phyloP scores from a whole-genome alignment of 2,329 filamentous ascomycete species.

The Aspergillus brunneoviolaceus region DNA sequence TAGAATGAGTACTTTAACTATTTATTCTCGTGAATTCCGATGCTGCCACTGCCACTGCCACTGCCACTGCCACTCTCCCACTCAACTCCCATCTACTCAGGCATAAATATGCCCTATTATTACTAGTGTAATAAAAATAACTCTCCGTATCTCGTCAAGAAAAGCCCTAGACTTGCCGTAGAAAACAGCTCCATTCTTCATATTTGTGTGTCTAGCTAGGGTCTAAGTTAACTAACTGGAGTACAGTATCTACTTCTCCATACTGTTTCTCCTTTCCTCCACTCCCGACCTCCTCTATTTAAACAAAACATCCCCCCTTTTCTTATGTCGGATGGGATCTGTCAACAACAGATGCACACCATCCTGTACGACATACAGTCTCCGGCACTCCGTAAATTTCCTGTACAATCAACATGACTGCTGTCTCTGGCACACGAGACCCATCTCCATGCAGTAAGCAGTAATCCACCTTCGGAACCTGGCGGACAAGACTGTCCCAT shows the following conservation, averaged over 20 bases:
- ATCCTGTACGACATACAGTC: slow-evolving; percentile 6
- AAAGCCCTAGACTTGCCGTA: background rate
- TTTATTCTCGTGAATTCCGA: no score
- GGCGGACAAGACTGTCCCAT: background rate
- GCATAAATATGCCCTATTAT: background rate
- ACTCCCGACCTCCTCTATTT: background rate
- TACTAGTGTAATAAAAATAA: background rate
- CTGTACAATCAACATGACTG: background rate
- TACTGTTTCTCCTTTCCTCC: background rate
- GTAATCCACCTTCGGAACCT: background rate
- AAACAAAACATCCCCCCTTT: background rate
- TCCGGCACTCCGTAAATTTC: background rate
- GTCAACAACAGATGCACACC: slow-evolving; percentile 2
- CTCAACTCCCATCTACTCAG: background rate
- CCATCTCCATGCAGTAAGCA: slow-evolving; percentile 1
- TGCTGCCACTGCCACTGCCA: no score
- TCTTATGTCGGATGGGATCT: background rate
- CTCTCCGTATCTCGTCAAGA: background rate
- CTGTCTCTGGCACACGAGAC: slow-evolving; percentile 4
- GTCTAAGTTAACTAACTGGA: background rate
- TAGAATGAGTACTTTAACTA: no score
- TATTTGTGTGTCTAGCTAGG: background rate
- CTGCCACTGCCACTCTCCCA: background rate
- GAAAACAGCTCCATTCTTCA: background rate
- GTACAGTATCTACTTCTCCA: background rate